phyloP scores from a whole-genome alignment of 371 early-diverging fungal genomes.

The Thermomucor indicae-seudaticae region DNA sequence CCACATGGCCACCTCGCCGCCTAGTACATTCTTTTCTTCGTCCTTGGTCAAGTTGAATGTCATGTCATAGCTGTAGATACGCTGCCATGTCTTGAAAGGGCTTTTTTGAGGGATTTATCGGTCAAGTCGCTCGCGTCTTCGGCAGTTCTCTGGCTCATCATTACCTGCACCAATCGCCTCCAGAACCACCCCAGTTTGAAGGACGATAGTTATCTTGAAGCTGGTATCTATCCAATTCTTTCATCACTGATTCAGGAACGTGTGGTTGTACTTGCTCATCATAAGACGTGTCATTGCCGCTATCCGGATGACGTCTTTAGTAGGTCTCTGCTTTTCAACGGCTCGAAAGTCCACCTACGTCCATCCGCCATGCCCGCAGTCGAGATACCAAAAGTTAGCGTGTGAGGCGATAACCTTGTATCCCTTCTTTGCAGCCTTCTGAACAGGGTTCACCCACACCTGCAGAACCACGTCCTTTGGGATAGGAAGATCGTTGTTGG shows the following conservation, averaged over 20 bases:
- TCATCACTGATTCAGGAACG: slow-evolving; percentile 14
- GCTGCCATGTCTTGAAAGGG: slow-evolving; percentile 81
- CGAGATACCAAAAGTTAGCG: slow-evolving; percentile 64
- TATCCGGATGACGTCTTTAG: background rate
- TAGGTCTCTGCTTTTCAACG: background rate
- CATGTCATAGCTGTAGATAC: slow-evolving; percentile 71
- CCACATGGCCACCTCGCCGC: slow-evolving; percentile 65
- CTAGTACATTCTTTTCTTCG: slow-evolving; percentile 41
- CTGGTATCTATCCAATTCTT: slow-evolving; percentile 17
- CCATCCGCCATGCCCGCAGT: slow-evolving; percentile 69
- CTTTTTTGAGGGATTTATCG: slow-evolving; percentile 14
- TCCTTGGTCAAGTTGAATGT: slow-evolving; percentile 54
- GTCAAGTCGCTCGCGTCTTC: background rate
- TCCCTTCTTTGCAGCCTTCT: slow-evolving; percentile 46
- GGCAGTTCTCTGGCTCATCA: background rate
- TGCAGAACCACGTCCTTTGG: slow-evolving; percentile 59
- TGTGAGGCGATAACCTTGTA: slow-evolving; percentile 57
- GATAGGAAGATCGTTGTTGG: slow-evolving; percentile 27
- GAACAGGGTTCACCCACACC: slow-evolving; percentile 52
- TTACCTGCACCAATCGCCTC: slow-evolving; percentile 48
- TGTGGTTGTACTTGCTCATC: slow-evolving; percentile 35
- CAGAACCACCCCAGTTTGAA: slow-evolving; percentile 36
- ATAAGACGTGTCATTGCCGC: slow-evolving; percentile 36
- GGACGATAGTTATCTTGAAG: slow-evolving; percentile 23
- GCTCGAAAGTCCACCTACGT: slow-evolving; percentile 15